Evolutionary conservation across 352 stramenopile species (phyloP).

Genomic region (Globisporangium rhizosaccharum): DNA sequence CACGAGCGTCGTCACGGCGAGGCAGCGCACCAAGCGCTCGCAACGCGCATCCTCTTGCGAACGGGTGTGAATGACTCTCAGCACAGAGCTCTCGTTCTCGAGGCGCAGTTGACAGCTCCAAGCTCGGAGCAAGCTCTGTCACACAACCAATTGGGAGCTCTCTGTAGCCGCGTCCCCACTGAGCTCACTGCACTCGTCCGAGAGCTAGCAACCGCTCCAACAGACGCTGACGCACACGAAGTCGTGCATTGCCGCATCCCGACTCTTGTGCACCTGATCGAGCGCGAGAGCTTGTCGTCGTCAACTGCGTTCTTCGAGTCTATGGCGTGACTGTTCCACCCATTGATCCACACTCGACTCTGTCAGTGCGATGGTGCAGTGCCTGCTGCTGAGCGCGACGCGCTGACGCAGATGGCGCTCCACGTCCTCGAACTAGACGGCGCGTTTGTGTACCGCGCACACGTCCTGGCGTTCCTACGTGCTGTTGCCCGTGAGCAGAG

Average conservation of each 20-base stretch:
- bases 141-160: not conserved
- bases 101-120: not conserved
- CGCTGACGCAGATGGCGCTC: not conserved
- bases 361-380: not conserved
- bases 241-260: not conserved
- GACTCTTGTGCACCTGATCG: not conserved
- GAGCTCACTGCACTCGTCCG: not conserved
- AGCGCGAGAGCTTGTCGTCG: not conserved
- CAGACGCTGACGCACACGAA: not conserved
- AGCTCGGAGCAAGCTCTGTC: not conserved
- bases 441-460: not conserved
- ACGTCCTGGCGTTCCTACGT: not conserved
- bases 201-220: not conserved
- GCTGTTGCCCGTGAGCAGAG: not conserved
- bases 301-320: not conserved
- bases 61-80: not conserved
- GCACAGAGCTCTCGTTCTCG: not conserved
- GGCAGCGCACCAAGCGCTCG: too few species aligned
- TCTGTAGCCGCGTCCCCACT: not conserved
- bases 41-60: too few species aligned
- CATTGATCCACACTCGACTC: not conserved
- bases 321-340: not conserved
- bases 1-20: too few species aligned
- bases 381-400: not conserved
- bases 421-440: conserved; percentile 1